These are phyloP conservation scores for Didymella pinodella DNA, from an alignment of 2,329 filamentous ascomycete genomes.

Conservation along the genomic window DNA sequence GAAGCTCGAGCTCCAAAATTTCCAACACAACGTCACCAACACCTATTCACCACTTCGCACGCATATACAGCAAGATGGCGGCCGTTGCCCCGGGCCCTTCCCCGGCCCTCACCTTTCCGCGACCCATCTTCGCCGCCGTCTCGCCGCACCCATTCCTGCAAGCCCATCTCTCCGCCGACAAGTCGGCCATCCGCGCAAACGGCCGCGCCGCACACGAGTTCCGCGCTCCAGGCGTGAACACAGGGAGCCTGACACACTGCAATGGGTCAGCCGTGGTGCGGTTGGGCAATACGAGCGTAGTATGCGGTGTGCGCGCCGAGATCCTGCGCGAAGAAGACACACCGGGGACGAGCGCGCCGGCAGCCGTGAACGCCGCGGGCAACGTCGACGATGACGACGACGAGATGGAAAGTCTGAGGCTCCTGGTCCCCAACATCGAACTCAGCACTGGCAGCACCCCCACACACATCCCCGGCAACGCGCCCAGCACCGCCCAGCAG, in stretches of 20 bases:
- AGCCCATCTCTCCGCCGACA: slow-evolving; percentile 77
- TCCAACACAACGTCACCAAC: slow-evolving; percentile 24
- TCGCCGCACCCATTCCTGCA: slow-evolving; percentile 89
- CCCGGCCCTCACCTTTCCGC: slow-evolving; percentile 59
- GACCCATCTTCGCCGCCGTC: slow-evolving; percentile 85
- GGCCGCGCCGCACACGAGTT: slow-evolving; percentile 75
- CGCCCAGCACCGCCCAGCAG: slow-evolving; percentile 82
- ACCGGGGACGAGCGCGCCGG: slow-evolving; percentile 63
- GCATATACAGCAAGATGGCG: slow-evolving; percentile 29
- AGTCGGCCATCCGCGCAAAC: slow-evolving; percentile 76
- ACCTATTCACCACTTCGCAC: slow-evolving; percentile 1
- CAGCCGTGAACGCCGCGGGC: slow-evolving; percentile 11
- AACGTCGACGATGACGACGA: slow-evolving; percentile 29
- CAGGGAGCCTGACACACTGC: slow-evolving; percentile 84
- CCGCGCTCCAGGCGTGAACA: slow-evolving; percentile 78
- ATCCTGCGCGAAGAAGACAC: slow-evolving; percentile 79
- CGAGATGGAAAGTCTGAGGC: slow-evolving; percentile 63
- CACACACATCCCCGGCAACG: slow-evolving; percentile 81
- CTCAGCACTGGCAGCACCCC: slow-evolving; percentile 90
- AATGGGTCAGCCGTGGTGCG: slow-evolving; percentile 90
- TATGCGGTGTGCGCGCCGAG: slow-evolving; percentile 90
- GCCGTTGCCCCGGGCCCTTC: slow-evolving; percentile 29
- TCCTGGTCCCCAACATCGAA: slow-evolving; percentile 94
- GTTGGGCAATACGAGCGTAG: slow-evolving; percentile 89
- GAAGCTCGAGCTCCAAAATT: slow-evolving; percentile 40